Percentiles rank a stretch among this genome's conserved stretches.
phyloP scores from a whole-genome alignment of 2,329 filamentous ascomycete species.

The Microcyclospora tardicrescens region DNA sequence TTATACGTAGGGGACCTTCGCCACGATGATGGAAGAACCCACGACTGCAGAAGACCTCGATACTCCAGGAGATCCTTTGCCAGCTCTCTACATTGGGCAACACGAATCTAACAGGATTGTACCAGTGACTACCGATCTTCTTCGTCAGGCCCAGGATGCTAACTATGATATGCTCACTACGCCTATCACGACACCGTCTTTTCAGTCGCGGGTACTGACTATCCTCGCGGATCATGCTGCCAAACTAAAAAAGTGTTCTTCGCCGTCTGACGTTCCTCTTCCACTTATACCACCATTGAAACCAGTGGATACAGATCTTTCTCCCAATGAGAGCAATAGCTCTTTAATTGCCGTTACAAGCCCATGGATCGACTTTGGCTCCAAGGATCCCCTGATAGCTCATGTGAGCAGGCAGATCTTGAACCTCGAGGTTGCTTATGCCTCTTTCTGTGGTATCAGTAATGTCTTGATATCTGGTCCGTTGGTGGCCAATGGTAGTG shows the following conservation, averaged over 20 bases:
- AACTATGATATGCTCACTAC: slow-evolving; percentile 69
- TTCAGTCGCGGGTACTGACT: slow-evolving; percentile 54
- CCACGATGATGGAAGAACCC: too few relatives aligned
- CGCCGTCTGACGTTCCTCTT: slow-evolving; percentile 26
- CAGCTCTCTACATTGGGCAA: slow-evolving; percentile 57
- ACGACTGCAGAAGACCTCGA: background rate
- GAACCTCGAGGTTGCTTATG: slow-evolving; percentile 83
- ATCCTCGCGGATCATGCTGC: slow-evolving; percentile 46
- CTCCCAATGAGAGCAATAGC: slow-evolving; percentile 53
- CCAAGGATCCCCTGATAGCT: slow-evolving; percentile 66
- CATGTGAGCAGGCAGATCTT: slow-evolving; percentile 82
- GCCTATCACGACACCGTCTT: slow-evolving; percentile 62
- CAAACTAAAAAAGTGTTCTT: slow-evolving; percentile 29
- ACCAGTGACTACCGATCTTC: slow-evolving; percentile 40
- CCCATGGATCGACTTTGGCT: slow-evolving; percentile 84
- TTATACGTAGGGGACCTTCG: too few relatives aligned
- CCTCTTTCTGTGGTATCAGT: slow-evolving; percentile 82
- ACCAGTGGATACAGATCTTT: slow-evolving; percentile 64
- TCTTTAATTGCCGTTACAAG: slow-evolving; percentile 71
- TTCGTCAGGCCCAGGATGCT: slow-evolving; percentile 46
- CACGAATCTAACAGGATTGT: slow-evolving; percentile 50
- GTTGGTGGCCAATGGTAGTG: slow-evolving; percentile 22
- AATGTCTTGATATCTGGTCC: slow-evolving; percentile 76
- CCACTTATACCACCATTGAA: slow-evolving; percentile 51
- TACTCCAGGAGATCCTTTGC: slow-evolving; percentile 22